Evolutionary conservation across 495 filamentous ascomycete genomes (phyloP).

Genomic region (Penicillium coffeae): DNA sequence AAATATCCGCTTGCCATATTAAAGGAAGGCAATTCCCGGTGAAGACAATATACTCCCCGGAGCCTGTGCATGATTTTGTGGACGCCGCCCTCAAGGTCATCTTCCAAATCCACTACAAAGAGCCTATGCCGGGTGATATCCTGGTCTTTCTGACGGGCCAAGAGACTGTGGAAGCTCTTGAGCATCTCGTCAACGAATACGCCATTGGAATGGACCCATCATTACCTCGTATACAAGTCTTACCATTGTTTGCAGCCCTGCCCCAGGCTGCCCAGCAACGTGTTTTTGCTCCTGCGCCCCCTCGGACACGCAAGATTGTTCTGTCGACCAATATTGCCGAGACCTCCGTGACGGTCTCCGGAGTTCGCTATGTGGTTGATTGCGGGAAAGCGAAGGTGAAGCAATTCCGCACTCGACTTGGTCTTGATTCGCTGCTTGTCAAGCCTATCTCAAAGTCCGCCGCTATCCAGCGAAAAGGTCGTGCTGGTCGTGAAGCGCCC

Average conservation of each 20-base stretch:
- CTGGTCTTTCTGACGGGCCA: constrained; percentile 92
- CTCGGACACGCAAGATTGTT: constrained; percentile 79
- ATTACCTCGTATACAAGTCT: constrained; percentile 67
- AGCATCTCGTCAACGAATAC: constrained; percentile 77
- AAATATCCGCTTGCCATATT: constrained; percentile 60
- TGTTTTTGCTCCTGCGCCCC: constrained; percentile 75
- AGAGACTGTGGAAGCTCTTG: constrained; percentile 81
- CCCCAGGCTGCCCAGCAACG: constrained; percentile 76
- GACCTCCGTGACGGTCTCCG: constrained; percentile 93
- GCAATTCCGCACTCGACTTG: constrained; percentile 78
- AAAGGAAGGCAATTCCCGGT: constrained; percentile 89
- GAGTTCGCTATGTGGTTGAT: constrained; percentile 88
- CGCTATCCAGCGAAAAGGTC: constrained; percentile 85
- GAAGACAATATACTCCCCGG: constrained; percentile 68
- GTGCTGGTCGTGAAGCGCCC: constrained; percentile 87
- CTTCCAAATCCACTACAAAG: constrained; percentile 83
- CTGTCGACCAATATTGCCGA: constrained; percentile 97
- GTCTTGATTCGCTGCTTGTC: constrained; percentile 84
- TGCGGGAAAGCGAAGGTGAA: constrained; percentile 93
- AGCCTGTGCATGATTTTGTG: constrained; percentile 77
- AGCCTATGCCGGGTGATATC: constrained; percentile 90
- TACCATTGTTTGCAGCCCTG: constrained; percentile 72
- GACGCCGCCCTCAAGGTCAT: constrained; percentile 76
- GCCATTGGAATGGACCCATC: constrained; percentile 63
- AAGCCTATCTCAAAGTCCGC: constrained; percentile 92